phyloP scores from a whole-genome alignment of 2,329 filamentous ascomycete genomes.

The Penicillium glabrum region DNA sequence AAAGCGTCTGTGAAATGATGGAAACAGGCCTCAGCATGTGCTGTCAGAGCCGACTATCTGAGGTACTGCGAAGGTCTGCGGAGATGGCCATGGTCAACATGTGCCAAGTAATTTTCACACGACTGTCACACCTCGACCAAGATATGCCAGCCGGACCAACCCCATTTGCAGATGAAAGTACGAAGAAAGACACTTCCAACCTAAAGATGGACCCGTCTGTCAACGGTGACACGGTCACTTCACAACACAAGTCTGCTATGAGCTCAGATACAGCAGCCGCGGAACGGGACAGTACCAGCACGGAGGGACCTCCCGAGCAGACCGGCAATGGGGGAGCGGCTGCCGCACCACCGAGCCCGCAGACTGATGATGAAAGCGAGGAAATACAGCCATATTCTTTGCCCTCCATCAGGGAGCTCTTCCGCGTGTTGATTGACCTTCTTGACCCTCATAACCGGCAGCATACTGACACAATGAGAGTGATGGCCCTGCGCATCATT shows the following conservation, averaged over 20 bases:
- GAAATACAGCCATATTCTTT: conserved; percentile 82
- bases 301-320: conserved; percentile 35
- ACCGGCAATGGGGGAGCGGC: conserved; percentile 33
- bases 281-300: conserved; percentile 33
- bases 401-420: conserved; percentile 90
- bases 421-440: conserved; percentile 89
- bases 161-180: conserved; percentile 58
- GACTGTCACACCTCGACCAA: conserved; percentile 81
- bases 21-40: conserved; percentile 96
- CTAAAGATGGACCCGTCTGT: conserved; percentile 82
- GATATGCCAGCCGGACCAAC: conserved; percentile 68
- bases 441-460: conserved; percentile 89
- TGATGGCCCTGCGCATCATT: conserved; percentile 96
- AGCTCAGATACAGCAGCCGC: conserved; percentile 37
- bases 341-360: conserved; percentile 34
- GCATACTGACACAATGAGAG: conserved; percentile 90
- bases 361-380: conserved; percentile 50
- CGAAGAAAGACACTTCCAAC: conserved; percentile 60
- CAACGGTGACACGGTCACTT: conserved; percentile 62
- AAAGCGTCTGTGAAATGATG: conserved; percentile 99
- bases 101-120: conserved; percentile 97
- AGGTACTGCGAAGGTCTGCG: conserved; percentile 83
- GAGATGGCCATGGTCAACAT: conserved; percentile 98
- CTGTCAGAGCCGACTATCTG: conserved; percentile 87
- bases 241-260: conserved; percentile 47